These are phyloP conservation scores for Leucocoprinus leucothites DNA, from an alignment of 768 basidiomycete genomes.

Conservation along the genomic window DNA sequence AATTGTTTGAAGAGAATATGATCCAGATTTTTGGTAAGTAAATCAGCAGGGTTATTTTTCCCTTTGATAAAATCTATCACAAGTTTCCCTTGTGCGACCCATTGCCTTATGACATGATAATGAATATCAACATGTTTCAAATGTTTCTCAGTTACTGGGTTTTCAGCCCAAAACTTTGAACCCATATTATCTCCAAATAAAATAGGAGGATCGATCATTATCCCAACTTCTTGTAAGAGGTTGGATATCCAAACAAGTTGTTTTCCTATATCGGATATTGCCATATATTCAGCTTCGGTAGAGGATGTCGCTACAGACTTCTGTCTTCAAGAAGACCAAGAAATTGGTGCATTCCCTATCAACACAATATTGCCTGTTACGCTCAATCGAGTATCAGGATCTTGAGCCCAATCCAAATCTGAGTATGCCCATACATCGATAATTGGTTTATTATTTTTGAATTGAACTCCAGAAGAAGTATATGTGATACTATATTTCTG, in stretches of 20 bases:
- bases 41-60: conserved; percentile 30
- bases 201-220: background rate
- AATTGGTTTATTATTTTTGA: background rate
- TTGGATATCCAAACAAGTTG: conserved; percentile 14
- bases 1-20: conserved; percentile 2
- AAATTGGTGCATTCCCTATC: conserved; percentile 15
- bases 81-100: conserved; percentile 16
- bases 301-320: conserved; percentile 16
- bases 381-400: conserved; percentile 17
- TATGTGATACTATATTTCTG: background rate
- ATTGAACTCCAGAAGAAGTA: too few relatives aligned
- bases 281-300: conserved; percentile 25
- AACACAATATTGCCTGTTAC: conserved; percentile 20
- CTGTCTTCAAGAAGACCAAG: conserved; percentile 19
- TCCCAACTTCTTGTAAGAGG: conserved; percentile 5
- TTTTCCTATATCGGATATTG: conserved; percentile 13
- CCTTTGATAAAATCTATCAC: conserved; percentile 22
- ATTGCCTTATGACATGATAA: conserved; percentile 25
- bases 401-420: conserved; percentile 11
- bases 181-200: conserved; percentile 15
- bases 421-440: background rate
- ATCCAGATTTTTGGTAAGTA: conserved; percentile 32
- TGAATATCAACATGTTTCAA: conserved; percentile 29
- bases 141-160: conserved; percentile 11
- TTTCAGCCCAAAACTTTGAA: conserved; percentile 12